Percentiles rank a stretch among this genome's conserved stretches.
phyloP scores from a whole-genome alignment of 345 rosid species.

The Excoecaria cochinchinensis region DNA sequence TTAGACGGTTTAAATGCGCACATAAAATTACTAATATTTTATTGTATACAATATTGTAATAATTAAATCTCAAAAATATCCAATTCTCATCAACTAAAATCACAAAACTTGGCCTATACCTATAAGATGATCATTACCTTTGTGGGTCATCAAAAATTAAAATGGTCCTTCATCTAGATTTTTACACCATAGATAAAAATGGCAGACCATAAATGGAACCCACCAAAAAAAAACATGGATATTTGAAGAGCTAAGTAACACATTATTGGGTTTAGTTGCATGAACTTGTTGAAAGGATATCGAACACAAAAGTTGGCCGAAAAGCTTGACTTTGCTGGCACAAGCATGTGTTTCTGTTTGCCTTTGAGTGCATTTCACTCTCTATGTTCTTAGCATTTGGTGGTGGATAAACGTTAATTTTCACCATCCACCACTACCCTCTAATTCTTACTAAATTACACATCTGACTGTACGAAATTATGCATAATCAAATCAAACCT shows the following conservation, averaged over 20 bases:
- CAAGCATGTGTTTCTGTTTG: constrained; percentile 42
- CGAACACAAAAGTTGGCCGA: constrained; percentile 51
- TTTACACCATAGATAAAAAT: constrained; percentile 7
- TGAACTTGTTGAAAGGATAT: constrained; percentile 26
- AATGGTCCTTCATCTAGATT: constrained; percentile 16
- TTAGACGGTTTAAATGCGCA: too few species aligned
- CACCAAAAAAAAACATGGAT: constrained; percentile 22
- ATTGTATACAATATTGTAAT: not conserved
- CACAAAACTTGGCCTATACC: constrained; percentile 19
- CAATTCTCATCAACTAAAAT: constrained; percentile 35
- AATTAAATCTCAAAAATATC: not conserved
- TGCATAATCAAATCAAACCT: too few species aligned
- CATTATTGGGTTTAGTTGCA: constrained; percentile 29
- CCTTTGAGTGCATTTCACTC: constrained; percentile 95
- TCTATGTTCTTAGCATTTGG: constrained; percentile 11
- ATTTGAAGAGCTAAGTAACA: constrained; percentile 5
- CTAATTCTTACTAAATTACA: too few species aligned
- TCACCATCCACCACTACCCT: constrained; percentile 19
- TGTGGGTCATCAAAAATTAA: constrained; percentile 34
- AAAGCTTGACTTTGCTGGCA: constrained; percentile 86
- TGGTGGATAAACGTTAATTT: constrained; percentile 32
- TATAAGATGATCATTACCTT: constrained; percentile 24
- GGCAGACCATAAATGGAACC: constrained; percentile 35
- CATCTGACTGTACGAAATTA: too few species aligned
- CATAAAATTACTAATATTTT: too few species aligned